Conservation (phyloP, 768 basidiomycete species). For the Pholiota conissans region DNA sequence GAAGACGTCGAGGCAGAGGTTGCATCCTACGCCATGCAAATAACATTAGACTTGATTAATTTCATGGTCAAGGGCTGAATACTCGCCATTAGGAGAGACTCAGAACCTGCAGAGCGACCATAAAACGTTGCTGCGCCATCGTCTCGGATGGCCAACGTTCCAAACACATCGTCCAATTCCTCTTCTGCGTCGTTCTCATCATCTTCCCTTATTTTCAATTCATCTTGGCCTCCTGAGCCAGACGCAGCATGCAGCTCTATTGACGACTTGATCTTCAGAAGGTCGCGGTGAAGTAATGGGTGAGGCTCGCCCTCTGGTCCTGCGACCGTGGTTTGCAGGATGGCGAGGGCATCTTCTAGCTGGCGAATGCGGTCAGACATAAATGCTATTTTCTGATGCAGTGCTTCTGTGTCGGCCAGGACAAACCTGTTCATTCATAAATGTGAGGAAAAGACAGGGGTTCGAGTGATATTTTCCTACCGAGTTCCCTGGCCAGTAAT, state of each 20-base stretch:
- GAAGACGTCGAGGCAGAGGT: neutral
- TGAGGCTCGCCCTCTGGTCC: constrained; percentile 44
- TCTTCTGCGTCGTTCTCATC: constrained; percentile 39
- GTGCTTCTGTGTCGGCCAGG: constrained; percentile 67
- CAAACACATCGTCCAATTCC: constrained; percentile 67
- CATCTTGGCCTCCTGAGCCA: constrained; percentile 22
- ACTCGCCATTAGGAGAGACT: constrained; percentile 25
- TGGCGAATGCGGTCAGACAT: constrained; percentile 75
- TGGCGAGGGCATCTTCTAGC: constrained; percentile 66
- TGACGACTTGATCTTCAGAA: constrained; percentile 65
- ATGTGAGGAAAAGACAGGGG: constrained; percentile 1
- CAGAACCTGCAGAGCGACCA: constrained; percentile 70
- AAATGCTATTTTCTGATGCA: constrained; percentile 64
- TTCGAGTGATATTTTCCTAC: constrained; percentile 33
- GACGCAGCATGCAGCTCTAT: constrained; percentile 65
- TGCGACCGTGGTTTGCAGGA: constrained; percentile 50
- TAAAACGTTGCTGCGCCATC: constrained; percentile 73
- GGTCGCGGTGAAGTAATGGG: constrained; percentile 58
- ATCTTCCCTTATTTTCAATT: constrained; percentile 21
- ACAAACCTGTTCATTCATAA: constrained; percentile 52
- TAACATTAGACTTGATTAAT: neutral
- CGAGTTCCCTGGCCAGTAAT: constrained; percentile 79
- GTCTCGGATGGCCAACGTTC: constrained; percentile 66
- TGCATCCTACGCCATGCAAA: neutral
- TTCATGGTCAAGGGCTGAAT: neutral